phyloP scores from a whole-genome alignment of 2,329 filamentous ascomycete genomes.

The Furcasterigmium sp. region DNA sequence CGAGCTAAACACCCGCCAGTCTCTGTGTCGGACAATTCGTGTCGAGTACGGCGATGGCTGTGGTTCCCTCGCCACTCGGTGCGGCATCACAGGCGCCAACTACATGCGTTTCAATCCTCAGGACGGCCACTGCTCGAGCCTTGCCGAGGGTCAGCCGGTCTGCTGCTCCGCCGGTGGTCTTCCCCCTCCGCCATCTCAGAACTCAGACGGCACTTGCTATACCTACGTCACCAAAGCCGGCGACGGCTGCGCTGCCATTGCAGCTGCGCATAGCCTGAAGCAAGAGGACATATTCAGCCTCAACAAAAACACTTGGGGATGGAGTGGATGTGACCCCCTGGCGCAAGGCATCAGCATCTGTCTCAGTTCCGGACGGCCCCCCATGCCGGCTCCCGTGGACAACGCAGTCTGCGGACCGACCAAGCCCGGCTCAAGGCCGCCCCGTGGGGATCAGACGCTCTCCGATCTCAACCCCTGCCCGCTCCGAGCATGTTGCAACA shows the following conservation, averaged over 20 bases:
- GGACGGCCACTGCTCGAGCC: slow-evolving; percentile 17
- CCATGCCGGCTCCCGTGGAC: slow-evolving; percentile 12
- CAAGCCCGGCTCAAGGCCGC: slow-evolving; percentile 23
- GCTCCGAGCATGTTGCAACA: slow-evolving; percentile 35
- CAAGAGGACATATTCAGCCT: slow-evolving; percentile 14
- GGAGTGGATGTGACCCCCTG: slow-evolving; percentile 26
- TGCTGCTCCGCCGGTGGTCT: slow-evolving; percentile 29
- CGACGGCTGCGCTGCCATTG: slow-evolving; percentile 26
- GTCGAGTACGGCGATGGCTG: slow-evolving; percentile 1
- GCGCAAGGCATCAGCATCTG: slow-evolving; percentile 17
- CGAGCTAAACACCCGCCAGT: background rate
- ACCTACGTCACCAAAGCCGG: slow-evolving; percentile 3
- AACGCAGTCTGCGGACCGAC: slow-evolving; percentile 17
- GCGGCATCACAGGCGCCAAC: background rate
- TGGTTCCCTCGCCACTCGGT: background rate
- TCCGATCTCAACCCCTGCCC: slow-evolving; percentile 39
- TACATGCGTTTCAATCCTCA: background rate
- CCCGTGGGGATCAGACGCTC: slow-evolving; percentile 24
- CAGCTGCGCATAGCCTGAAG: slow-evolving; percentile 13
- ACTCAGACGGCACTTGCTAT: slow-evolving; percentile 25
- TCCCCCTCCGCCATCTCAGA: slow-evolving; percentile 27
- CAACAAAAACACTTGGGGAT: slow-evolving; percentile 33
- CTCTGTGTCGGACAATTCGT: background rate
- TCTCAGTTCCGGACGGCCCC: slow-evolving; percentile 14
- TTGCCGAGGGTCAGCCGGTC: slow-evolving; percentile 24